These are phyloP conservation scores for Cyclocybe cylindracea DNA, from an alignment of 768 basidiomycete species.

Conservation along the genomic window DNA sequence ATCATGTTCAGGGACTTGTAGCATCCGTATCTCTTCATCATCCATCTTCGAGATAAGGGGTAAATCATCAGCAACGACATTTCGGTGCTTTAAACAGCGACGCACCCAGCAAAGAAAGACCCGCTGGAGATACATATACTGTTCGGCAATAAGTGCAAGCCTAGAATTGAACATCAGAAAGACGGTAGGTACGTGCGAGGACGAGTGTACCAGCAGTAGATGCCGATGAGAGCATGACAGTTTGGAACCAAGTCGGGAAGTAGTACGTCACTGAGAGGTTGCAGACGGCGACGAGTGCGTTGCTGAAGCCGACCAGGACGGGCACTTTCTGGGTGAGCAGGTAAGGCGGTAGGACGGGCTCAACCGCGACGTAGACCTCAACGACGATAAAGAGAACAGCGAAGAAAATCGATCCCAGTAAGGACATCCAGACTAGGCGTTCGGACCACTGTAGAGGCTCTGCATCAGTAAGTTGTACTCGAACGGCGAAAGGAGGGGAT, in stretches of 20 bases:
- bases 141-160: slow-evolving; percentile 63
- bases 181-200: background rate
- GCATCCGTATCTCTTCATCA: slow-evolving; percentile 64
- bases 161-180: slow-evolving; percentile 25
- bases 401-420: slow-evolving; percentile 44
- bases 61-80: background rate
- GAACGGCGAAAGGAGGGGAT: background rate
- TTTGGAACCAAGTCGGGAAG: slow-evolving; percentile 85
- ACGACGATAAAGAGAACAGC: slow-evolving; percentile 57
- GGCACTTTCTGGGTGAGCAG: slow-evolving; percentile 69
- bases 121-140: slow-evolving; percentile 61
- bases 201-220: slow-evolving; percentile 43
- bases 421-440: slow-evolving; percentile 42
- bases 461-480: background rate
- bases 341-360: slow-evolving; percentile 72
- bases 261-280: slow-evolving; percentile 81
- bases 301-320: slow-evolving; percentile 68
- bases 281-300: slow-evolving; percentile 73
- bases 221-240: slow-evolving; percentile 67
- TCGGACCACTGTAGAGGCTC: slow-evolving; percentile 51
- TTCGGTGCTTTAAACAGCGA: background rate
- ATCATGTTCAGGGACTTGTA: slow-evolving; percentile 62
- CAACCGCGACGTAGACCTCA: slow-evolving; percentile 63
- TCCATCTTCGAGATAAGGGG: slow-evolving; percentile 32
- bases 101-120: slow-evolving; percentile 61